Conservation (phyloP, 331 rosid genomes). For the Quercus phellos region DNA sequence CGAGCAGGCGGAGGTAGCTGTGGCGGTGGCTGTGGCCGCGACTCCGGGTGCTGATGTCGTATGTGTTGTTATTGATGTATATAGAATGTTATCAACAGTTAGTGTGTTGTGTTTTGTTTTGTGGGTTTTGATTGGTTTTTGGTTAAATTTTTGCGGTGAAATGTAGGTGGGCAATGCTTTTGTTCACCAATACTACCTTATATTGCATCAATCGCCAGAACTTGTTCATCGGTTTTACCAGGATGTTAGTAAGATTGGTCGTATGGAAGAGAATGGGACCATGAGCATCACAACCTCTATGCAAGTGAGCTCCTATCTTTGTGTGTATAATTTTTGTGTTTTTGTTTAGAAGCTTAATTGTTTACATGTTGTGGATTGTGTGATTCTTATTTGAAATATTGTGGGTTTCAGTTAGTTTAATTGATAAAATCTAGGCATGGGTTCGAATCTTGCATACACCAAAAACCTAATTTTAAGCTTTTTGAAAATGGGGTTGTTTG, state of each 20-base stretch:
- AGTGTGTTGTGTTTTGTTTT: neutral
- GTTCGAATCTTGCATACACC: no score
- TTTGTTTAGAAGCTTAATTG: no score
- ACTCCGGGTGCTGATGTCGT: constrained; percentile 66
- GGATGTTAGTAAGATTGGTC: constrained; percentile 75
- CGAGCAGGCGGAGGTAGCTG: constrained; percentile 27
- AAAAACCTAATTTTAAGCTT: no score
- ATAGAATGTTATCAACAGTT: neutral
- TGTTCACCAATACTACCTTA: constrained; percentile 76
- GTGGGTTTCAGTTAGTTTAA: no score
- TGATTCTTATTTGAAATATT: no score
- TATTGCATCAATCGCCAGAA: constrained; percentile 76
- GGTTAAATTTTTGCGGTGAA: neutral
- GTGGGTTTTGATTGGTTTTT: constrained; percentile 3
- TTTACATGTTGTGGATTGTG: no score
- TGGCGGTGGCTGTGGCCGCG: no score
- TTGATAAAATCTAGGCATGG: no score
- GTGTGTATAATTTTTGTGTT: neutral
- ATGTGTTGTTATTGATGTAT: constrained; percentile 18
- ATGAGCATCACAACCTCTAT: constrained; percentile 71
- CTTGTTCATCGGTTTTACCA: constrained; percentile 82
- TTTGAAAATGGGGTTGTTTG: no score
- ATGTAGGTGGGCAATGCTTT: constrained; percentile 81
- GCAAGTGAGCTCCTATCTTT: constrained; percentile 46
- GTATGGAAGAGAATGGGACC: constrained; percentile 52